Evolutionary conservation across 2,329 filamentous ascomycete species (phyloP), one percentile per base, ranked within the genome.

Genomic region (Gremmenia infestans): DNA sequence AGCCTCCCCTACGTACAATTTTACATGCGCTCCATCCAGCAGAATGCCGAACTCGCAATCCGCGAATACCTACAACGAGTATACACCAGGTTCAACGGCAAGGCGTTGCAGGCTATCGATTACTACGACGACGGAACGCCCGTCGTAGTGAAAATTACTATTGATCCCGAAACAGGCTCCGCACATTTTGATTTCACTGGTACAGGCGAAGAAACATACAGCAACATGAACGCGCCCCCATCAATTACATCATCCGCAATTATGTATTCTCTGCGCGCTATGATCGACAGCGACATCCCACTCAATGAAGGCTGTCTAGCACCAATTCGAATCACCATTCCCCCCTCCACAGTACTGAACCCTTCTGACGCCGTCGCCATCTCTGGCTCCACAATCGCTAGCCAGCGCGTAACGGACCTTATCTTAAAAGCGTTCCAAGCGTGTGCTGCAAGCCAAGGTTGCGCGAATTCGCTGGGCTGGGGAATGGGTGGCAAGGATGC

Each of bases 71-170:
- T 94, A 14, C 88, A 86, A 65, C 80, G 2, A 82, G 91, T 28
- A 77, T 81, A 64, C 78, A 78, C 55, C 78, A 81, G 14, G 22
- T 88, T 89, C 61, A 77, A 81, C 57, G 85, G 84, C 3, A 78
- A 81, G 54, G 81, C 86, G 9, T 78, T 93, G 83, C 91, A 23
- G 77, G 82, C 64, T 78, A 78, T 57, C 78, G 82, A 32, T 42
- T 88, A 84, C 74, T 92, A 93, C 87, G 89, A 94, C 61, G 89
- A 94, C 63, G 89, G 89, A 17, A 87, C 81, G 5, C 87, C 88
- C 0, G 91, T 93, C 64, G 74, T 78, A 46, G 77, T 93, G 9
- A 85, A 83, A 58, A 78, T 94, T n/a, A 84, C 81, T 3, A 93
- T 94, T 61, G 81, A 91, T 62, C 79, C 80, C 0, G 77, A 82